These are phyloP conservation scores for Pythium brachiatum DNA, from an alignment of 352 stramenopile genomes.

Conservation along the genomic window DNA sequence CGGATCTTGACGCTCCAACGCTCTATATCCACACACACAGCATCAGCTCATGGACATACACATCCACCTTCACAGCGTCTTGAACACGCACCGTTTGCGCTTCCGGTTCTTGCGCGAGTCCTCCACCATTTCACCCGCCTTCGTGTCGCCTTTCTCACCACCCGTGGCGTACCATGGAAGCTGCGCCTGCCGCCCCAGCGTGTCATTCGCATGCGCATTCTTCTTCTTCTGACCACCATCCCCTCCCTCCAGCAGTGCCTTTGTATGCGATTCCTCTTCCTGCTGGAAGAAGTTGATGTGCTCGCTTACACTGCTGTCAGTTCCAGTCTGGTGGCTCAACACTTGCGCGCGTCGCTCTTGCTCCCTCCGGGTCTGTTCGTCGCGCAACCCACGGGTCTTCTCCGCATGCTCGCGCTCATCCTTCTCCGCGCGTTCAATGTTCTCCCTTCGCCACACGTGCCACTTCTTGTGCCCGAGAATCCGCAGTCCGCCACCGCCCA, in stretches of 20 bases:
- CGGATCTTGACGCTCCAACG: constrained; percentile 14
- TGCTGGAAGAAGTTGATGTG: constrained; percentile 31
- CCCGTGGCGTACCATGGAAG: constrained; percentile 24
- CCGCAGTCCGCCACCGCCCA: constrained; percentile 31
- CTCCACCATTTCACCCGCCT: neutral
- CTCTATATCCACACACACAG: constrained; percentile 8
- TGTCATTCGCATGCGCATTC: constrained; percentile 1
- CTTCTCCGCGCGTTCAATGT: constrained; percentile 71
- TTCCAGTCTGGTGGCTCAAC: constrained; percentile 4
- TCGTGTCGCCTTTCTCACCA: neutral
- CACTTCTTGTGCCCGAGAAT: constrained; percentile 65
- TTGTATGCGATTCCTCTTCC: constrained; percentile 28
- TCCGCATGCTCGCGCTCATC: constrained; percentile 56
- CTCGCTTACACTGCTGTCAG: neutral
- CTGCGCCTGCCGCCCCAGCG: constrained; percentile 19
- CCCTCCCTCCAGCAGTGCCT: constrained; percentile 20
- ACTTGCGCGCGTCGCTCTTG: constrained; percentile 24
- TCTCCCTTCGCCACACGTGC: constrained; percentile 84
- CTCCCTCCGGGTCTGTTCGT: constrained; percentile 9
- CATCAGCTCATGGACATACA: no score
- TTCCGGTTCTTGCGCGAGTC: constrained; percentile 1
- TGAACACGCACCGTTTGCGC: constrained; percentile 14
- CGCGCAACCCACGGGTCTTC: constrained; percentile 30
- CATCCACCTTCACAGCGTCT: no score
- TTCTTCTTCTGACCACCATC: neutral